Evolutionary conservation across 176 grass and related monocot species (phyloP).

Genomic region (Ensete glaucum): DNA sequence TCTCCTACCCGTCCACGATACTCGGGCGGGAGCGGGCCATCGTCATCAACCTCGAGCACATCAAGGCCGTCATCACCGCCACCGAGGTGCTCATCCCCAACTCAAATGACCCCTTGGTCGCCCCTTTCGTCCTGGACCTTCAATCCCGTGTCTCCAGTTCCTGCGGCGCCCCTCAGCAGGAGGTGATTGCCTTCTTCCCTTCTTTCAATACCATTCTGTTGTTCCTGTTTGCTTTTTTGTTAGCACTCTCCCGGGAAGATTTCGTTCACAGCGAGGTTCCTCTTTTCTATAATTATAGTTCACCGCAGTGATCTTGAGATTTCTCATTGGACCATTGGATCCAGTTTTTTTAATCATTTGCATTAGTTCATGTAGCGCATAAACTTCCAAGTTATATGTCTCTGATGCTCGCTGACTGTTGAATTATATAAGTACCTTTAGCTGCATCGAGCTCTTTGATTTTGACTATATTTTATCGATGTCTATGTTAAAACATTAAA

Average conservation of each 20-base stretch:
- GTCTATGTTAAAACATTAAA: background rate
- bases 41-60: conserved; percentile 71
- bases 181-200: background rate
- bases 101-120: conserved; percentile 33
- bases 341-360: too few species aligned
- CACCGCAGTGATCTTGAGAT: too few species aligned
- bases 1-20: conserved; percentile 78
- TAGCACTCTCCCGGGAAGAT: background rate
- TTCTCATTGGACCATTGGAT: too few species aligned
- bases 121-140: conserved; percentile 54
- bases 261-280: background rate
- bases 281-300: too few species aligned
- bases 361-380: too few species aligned
- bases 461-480: background rate
- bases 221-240: background rate
- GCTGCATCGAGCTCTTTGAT: background rate
- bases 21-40: conserved; percentile 70
- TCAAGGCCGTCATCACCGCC: conserved; percentile 71
- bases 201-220: background rate
- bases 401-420: too few species aligned
- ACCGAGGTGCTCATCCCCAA: conserved; percentile 58
- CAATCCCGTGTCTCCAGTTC: conserved; percentile 26
- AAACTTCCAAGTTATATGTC: too few species aligned
- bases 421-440: too few species aligned
- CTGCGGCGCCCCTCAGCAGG: background rate